phyloP scores from a whole-genome alignment of 768 basidiomycete genomes.

The Lentinula guzmanii region DNA sequence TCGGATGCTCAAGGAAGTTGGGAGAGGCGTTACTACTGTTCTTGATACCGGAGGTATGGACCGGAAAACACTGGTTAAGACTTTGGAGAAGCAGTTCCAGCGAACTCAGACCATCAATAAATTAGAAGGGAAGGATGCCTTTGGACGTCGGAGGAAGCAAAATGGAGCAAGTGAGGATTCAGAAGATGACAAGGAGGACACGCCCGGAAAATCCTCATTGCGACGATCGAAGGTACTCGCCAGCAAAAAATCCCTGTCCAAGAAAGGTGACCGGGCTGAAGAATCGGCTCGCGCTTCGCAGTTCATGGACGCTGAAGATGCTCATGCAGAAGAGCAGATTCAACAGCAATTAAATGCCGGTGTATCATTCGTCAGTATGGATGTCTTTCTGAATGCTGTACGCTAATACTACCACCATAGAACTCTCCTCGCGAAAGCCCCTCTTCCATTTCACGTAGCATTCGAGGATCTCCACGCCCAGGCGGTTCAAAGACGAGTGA shows the following conservation, averaged over 20 bases:
- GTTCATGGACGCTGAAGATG: slow-evolving; percentile 88
- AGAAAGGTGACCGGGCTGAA: slow-evolving; percentile 28
- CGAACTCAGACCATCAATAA: slow-evolving; percentile 80
- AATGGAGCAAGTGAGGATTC: slow-evolving; percentile 7
- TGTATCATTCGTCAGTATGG: slow-evolving; percentile 53
- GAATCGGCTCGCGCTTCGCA: slow-evolving; percentile 64
- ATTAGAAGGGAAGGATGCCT: slow-evolving; percentile 63
- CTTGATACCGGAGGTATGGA: slow-evolving; percentile 69
- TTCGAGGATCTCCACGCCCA: slow-evolving; percentile 61
- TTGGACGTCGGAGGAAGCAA: slow-evolving; percentile 16
- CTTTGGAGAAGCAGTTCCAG: slow-evolving; percentile 77
- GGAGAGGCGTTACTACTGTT: slow-evolving; percentile 70
- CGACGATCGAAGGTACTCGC: slow-evolving; percentile 26
- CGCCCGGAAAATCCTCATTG: slow-evolving; percentile 49
- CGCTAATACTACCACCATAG: slow-evolving; percentile 27
- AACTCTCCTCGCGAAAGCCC: slow-evolving; percentile 58
- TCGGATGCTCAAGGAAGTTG: slow-evolving; percentile 85
- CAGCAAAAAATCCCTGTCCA: slow-evolving; percentile 23
- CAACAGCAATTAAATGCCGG: slow-evolving; percentile 79
- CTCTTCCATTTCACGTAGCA: slow-evolving; percentile 59
- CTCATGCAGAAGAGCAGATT: slow-evolving; percentile 78
- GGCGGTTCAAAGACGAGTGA: slow-evolving; percentile 5
- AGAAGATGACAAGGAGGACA: slow-evolving; percentile 40
- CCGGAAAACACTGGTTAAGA: slow-evolving; percentile 72
- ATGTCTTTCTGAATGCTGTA: background rate